A percentile compares a stretch with the other conserved stretches of the same genome.
These are phyloP conservation scores for Candida xiaguanensis DNA, from an alignment of 805 yeast genomes.

Conservation along the genomic window DNA sequence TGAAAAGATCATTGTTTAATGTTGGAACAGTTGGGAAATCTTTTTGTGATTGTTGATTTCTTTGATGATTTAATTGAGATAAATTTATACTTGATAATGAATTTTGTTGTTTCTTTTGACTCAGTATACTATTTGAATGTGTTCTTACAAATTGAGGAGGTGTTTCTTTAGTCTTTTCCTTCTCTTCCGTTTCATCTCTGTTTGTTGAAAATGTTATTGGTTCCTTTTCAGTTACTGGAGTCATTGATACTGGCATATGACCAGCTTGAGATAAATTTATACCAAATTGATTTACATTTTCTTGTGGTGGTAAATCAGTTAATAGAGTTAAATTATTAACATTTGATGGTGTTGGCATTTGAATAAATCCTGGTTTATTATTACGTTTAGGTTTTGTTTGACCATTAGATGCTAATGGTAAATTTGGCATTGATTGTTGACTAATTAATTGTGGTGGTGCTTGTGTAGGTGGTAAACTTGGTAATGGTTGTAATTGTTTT, in stretches of 20 bases:
- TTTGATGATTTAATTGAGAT: conserved; percentile 2
- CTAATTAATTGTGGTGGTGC: conserved; percentile 8
- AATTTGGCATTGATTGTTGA: conserved; percentile 11
- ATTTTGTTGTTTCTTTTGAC: conserved; percentile 7
- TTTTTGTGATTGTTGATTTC: conserved; percentile 1
- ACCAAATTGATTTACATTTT: conserved; percentile 64
- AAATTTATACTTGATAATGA: not conserved
- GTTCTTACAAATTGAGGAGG: conserved; percentile 4
- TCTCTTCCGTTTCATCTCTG: conserved; percentile 11
- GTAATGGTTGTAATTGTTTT: not conserved
- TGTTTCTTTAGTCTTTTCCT: conserved; percentile 12
- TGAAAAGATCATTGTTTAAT: conserved; percentile 34
- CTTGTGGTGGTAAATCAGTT: conserved; percentile 25
- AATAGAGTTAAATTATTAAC: conserved; percentile 34
- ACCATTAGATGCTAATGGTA: conserved; percentile 6
- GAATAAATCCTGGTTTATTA: conserved; percentile 43
- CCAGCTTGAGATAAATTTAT: conserved; percentile 50
- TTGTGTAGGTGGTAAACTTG: conserved; percentile 5
- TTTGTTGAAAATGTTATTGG: conserved; percentile 10
- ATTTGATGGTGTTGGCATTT: conserved; percentile 70
- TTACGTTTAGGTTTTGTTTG: conserved; percentile 11
- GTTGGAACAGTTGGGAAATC: conserved; percentile 35
- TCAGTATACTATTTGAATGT: conserved; percentile 10
- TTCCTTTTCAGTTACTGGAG: conserved; percentile 69
- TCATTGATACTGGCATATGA: conserved; percentile 63